Conservation (phyloP, 352 stramenopile genomes). For the Phytopythium montanum region DNA sequence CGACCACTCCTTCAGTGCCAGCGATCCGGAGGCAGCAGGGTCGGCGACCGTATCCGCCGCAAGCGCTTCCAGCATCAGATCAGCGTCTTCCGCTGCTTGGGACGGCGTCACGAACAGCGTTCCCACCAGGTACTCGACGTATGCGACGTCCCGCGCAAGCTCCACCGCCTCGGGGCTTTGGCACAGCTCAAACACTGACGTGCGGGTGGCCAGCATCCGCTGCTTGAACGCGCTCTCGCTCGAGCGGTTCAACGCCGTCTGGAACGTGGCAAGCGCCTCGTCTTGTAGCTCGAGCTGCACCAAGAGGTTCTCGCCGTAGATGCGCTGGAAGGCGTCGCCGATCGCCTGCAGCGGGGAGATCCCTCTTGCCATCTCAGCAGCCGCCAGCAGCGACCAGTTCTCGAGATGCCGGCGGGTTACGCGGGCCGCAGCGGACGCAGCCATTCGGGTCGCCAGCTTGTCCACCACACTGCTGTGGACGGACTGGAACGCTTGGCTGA, state of each 20-base stretch:
- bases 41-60: background rate
- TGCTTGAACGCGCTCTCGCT: constrained; percentile 17
- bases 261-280: constrained; percentile 29
- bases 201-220: constrained; percentile 26
- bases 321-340: constrained; percentile 50
- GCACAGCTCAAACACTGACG: constrained; percentile 56
- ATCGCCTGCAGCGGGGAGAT: constrained; percentile 39
- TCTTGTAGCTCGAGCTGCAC: constrained; percentile 39
- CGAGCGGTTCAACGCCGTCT: constrained; percentile 26
- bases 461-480: constrained; percentile 49
- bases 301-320: constrained; percentile 56
- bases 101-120: constrained; percentile 11
- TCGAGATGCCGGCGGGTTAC: constrained; percentile 74
- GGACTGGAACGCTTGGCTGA: constrained; percentile 59
- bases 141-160: constrained; percentile 54
- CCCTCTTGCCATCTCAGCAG: constrained; percentile 59
- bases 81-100: constrained; percentile 8
- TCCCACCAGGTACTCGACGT: constrained; percentile 59
- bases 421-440: constrained; percentile 21
- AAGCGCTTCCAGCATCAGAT: constrained; percentile 23
- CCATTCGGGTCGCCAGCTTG: constrained; percentile 21
- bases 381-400: constrained; percentile 70
- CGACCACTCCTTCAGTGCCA: constrained; percentile 18
- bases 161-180: constrained; percentile 48
- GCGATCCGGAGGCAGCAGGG: background rate